phyloP scores from a whole-genome alignment of 495 filamentous ascomycete species.

The Penicillium paradoxum region DNA sequence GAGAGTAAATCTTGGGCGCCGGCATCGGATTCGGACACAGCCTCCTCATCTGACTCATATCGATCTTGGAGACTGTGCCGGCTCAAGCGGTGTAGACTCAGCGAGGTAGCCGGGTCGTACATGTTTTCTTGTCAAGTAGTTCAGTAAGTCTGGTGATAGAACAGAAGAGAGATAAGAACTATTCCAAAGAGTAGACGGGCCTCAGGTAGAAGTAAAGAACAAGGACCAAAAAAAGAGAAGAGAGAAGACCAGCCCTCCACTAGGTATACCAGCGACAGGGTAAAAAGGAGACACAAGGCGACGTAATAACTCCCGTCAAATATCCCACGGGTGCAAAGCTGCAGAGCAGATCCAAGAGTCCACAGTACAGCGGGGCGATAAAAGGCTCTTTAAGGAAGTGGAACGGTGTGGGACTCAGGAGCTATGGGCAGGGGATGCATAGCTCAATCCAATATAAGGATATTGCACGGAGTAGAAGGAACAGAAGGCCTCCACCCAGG shows the following conservation, averaged over 20 bases:
- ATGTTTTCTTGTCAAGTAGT: slow-evolving; percentile 16
- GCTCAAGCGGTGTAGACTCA: slow-evolving; percentile 36
- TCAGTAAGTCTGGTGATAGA: not conserved
- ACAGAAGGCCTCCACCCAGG: slow-evolving; percentile 1
- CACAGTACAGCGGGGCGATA: not conserved
- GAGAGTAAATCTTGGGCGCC: slow-evolving; percentile 33
- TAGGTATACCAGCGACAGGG: slow-evolving; percentile 3
- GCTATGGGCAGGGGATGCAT: slow-evolving; percentile 16
- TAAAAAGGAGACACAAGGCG: slow-evolving; percentile 1
- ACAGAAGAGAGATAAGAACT: not conserved
- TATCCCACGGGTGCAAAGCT: slow-evolving; percentile 9
- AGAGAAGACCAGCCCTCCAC: not conserved
- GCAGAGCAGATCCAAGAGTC: slow-evolving; percentile 12
- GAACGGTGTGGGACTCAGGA: slow-evolving; percentile 16
- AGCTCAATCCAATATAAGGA: slow-evolving; percentile 11
- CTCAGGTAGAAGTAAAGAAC: not conserved
- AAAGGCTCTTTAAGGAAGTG: slow-evolving; percentile 17
- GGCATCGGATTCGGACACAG: slow-evolving; percentile 38
- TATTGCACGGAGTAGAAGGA: slow-evolving; percentile 10
- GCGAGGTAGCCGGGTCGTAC: slow-evolving; percentile 27
- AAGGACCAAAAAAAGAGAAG: not conserved
- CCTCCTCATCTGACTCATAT: slow-evolving; percentile 45
- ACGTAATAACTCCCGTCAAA: slow-evolving; percentile 8
- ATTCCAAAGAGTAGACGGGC: not conserved
- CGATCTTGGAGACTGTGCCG: slow-evolving; percentile 32